Evolutionary conservation across 2,329 filamentous ascomycete genomes (phyloP).

Genomic region (Phyllosticta citrichinensis): DNA sequence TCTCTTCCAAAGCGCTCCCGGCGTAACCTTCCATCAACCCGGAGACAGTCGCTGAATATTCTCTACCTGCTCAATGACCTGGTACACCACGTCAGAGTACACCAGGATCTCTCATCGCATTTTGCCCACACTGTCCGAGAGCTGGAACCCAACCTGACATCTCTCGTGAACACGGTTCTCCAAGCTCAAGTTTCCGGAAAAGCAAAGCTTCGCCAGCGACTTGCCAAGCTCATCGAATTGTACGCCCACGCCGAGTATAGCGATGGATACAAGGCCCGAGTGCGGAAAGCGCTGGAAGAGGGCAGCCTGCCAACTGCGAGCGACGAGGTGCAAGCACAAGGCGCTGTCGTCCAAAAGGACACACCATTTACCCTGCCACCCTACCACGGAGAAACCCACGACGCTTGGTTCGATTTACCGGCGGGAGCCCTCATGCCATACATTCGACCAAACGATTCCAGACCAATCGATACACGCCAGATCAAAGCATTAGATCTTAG

Average conservation of each 20-base stretch:
- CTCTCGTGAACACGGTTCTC: conserved; percentile 51
- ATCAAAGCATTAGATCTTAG: conserved; percentile 63
- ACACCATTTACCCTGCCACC: conserved; percentile 62
- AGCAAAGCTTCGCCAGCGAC: conserved; percentile 56
- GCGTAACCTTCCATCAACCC: conserved; percentile 41
- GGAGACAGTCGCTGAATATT: conserved; percentile 62
- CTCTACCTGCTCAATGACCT: conserved; percentile 73
- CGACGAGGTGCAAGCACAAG: conserved; percentile 22
- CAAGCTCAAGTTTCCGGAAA: conserved; percentile 45
- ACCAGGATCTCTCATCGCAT: conserved; percentile 24
- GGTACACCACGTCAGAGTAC: conserved; percentile 39
- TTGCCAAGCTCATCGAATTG: conserved; percentile 53
- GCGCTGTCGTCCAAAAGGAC: conserved; percentile 36
- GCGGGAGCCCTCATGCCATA: conserved; percentile 73
- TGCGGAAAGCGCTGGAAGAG: conserved; percentile 49
- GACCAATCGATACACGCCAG: conserved; percentile 60
- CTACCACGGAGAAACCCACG: conserved; percentile 63
- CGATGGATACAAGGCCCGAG: conserved; percentile 42
- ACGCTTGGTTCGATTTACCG: conserved; percentile 72
- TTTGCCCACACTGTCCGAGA: conserved; percentile 35
- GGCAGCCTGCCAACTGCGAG: conserved; percentile 17
- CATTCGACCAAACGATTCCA: conserved; percentile 64
- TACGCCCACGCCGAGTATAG: conserved; percentile 65
- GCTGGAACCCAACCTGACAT: conserved; percentile 49
- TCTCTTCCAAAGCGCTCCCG: conserved; percentile 9